Evolutionary conservation across 108 stramenopile genomes (phyloP), one percentile per base, ranked within the genome.

Genomic region (Cyclotella cryptica): DNA sequence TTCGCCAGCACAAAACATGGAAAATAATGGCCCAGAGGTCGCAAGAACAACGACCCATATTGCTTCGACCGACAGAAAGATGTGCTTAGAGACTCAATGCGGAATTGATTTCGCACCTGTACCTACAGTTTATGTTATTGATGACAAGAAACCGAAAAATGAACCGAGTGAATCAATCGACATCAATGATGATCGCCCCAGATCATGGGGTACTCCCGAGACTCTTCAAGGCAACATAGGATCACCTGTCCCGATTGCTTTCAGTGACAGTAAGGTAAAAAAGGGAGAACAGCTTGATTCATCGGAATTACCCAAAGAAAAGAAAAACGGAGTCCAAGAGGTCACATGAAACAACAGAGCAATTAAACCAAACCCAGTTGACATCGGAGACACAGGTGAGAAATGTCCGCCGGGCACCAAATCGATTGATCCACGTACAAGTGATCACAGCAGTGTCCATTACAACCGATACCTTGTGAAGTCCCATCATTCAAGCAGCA

Each of bases 401-500:
- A 55, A 12, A 22, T 26, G 55, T 55, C 3, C 22, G 24, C 11
- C 11, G 5, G 24, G 24, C 21, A 49, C 47, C 15, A 49, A 55
- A 24, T 19, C 21, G 55, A 24, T 12, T 12, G 24, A 26, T 5
- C 55, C 11, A 12, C 24, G 24, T 12, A 22, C 55, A 26, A 55
- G 55, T 55, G 24, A n/a, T 49, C 47, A 9, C 55, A 55, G 19
- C 22, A 26, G 11, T 22, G 5, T 24, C 55, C 11, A 24, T 55
- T 12, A 26, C 24, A 35, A 35, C 35, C 4, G 6, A 35, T 24
- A 12, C n/a, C 9, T 24, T 26, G 22, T 24, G 8, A 55, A 55
- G 24, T 55, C 55, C 9, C 55, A 24, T 26, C 55, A 55, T 55
- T 55, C 55, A 55, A 55, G 55, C 24, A 24, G 55, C n/a, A 55